Evolutionary conservation across 2,329 filamentous ascomycete species (phyloP).

Genomic region (Diaporthe ampelina): DNA sequence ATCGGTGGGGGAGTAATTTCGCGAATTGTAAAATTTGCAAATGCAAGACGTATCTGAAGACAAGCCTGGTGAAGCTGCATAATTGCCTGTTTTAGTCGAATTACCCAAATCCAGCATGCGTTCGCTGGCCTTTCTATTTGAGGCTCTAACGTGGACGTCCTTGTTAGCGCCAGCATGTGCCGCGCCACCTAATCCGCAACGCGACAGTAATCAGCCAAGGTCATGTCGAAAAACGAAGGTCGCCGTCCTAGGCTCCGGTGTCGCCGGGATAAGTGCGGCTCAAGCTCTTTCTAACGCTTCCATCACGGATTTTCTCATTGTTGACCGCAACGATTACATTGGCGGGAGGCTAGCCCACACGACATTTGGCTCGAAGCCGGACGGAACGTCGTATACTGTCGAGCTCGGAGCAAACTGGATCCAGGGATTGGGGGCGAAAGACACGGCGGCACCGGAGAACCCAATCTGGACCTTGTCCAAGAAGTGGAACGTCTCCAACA

Average conservation of each 20-base stretch:
- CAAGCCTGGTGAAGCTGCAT: background rate
- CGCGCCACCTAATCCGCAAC: slow-evolving; percentile 7
- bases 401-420: slow-evolving; percentile 79
- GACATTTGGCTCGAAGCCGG: slow-evolving; percentile 64
- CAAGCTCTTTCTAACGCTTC: slow-evolving; percentile 74
- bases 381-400: slow-evolving; percentile 68
- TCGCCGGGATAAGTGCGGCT: slow-evolving; percentile 74
- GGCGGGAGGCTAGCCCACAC: slow-evolving; percentile 73
- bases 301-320: slow-evolving; percentile 73
- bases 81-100: too few species aligned
- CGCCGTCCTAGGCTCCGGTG: slow-evolving; percentile 68
- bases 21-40: slow-evolving; percentile 5
- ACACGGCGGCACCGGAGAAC: slow-evolving; percentile 61
- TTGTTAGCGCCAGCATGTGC: background rate
- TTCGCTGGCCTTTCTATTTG: background rate
- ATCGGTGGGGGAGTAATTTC: slow-evolving; percentile 20
- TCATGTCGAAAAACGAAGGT: slow-evolving; percentile 55
- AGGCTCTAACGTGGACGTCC: slow-evolving; percentile 1
- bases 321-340: slow-evolving; percentile 74
- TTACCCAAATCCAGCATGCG: background rate
- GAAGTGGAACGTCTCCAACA: slow-evolving; percentile 69
- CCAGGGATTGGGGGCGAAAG: slow-evolving; percentile 48
- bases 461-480: slow-evolving; percentile 74
- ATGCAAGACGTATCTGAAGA: background rate
- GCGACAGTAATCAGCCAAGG: background rate